These are phyloP conservation scores for Akanthomyces lecanii DNA, from an alignment of 2,329 filamentous ascomycete species.

Conservation along the genomic window DNA sequence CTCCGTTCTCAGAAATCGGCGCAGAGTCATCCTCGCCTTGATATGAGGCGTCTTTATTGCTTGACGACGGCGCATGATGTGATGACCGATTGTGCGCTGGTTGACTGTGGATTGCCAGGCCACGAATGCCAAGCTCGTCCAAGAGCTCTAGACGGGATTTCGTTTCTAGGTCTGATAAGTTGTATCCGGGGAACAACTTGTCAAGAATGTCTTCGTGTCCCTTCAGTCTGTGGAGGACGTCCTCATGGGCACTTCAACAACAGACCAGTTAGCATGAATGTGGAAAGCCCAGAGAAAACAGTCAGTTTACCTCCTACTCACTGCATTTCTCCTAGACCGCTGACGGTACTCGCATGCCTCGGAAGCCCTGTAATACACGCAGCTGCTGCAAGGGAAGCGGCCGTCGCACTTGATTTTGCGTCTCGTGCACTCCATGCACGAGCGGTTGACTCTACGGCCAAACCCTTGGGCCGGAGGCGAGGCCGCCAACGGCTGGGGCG, in stretches of 20 bases:
- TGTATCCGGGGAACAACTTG: constrained; percentile 22
- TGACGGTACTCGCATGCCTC: constrained; percentile 28
- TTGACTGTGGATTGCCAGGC: not conserved
- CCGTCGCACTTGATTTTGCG: constrained; percentile 39
- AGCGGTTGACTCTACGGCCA: constrained; percentile 22
- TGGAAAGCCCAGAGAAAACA: not conserved
- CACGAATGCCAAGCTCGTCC: constrained; percentile 13
- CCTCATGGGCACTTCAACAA: constrained; percentile 23
- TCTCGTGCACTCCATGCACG: constrained; percentile 26
- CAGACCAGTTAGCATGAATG: not conserved
- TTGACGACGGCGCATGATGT: not conserved
- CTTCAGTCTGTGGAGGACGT: constrained; percentile 24
- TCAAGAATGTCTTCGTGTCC: constrained; percentile 23
- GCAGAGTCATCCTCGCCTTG: constrained; percentile 22
- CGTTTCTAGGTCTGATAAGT: constrained; percentile 19
- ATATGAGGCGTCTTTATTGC: constrained; percentile 7
- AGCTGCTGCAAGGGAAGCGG: constrained; percentile 33
- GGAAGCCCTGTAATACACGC: constrained; percentile 29
- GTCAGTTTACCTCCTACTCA: constrained; percentile 26
- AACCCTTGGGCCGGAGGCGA: constrained; percentile 7
- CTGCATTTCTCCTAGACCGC: constrained; percentile 28
- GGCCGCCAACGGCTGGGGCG: not conserved
- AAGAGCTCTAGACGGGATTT: constrained; percentile 24
- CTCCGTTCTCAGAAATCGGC: constrained; percentile 26
- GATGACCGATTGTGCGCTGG: not conserved